Base-by-base conservation (phyloP, 2,329 filamentous ascomycete genomes). In the Stromatinia cepivora region DNA sequence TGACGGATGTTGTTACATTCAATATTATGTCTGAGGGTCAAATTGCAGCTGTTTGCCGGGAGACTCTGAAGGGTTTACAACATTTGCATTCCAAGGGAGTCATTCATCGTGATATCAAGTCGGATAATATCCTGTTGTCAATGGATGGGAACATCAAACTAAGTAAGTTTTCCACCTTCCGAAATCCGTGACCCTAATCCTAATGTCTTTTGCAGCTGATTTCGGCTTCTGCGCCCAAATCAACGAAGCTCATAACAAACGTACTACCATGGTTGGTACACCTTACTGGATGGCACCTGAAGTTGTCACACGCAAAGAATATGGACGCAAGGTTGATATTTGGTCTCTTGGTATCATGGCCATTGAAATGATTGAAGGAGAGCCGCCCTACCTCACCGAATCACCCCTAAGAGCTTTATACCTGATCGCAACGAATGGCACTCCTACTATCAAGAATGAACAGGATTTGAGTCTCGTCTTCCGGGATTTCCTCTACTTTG, bases 281-380 rank as follows among this genome's bases (percentile, higher is more conserved):
- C 95, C 95, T 2, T 99, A 99, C 81, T 99, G 95, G 95, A 99
- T 99, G 95, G 95, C 95, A 1, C 95, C 95, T 4, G 95, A 99
- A 81, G 94, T 99, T 31, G 95, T 99, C 39, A 98, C 93, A 9
- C 86, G 94, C 54, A 98, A 98, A 80, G 95, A 98, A 81, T 99
- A 99, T 81, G 95, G 95, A 74, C 91, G 94, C 72, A 99, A 98
- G 81, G 94, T 99, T 67, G 95, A 99, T 78, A 97, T 99, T 75
- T 99, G 95, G 95, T 97, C 92, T 70, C 84, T 99, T 57, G 95
- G 95, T 70, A 99, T 99, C 82, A 98, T 99, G 95, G 93, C 95
- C 10, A 98, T 99, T 77, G 95, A 99, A 81, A 99, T 99, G 95
- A 97, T 99, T 73, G 95, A 98, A 82, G 95, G 94, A 79, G 95